These are phyloP conservation scores for Botrytis hyacinthi DNA, from an alignment of 2,329 filamentous ascomycete genomes.

Conservation along the genomic window DNA sequence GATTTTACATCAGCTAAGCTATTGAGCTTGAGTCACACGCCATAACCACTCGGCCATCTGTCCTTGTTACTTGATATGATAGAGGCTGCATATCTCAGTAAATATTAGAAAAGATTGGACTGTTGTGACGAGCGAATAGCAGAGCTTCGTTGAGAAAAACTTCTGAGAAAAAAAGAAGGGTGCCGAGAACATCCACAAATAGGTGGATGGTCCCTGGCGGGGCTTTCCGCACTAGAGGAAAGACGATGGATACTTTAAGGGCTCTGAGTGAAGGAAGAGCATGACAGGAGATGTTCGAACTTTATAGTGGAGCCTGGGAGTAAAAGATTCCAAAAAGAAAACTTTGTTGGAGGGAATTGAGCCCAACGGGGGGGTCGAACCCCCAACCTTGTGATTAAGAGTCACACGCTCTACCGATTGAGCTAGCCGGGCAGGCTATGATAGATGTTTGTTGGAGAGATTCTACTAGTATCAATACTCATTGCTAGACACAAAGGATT, in stretches of 20 bases:
- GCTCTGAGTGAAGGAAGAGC: not conserved
- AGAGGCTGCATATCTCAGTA: accelerated
- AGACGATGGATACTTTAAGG: not conserved
- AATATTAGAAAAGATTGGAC: accelerated
- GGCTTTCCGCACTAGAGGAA: conserved; percentile 1
- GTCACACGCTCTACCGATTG: conserved; percentile 39
- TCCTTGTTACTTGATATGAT: not conserved
- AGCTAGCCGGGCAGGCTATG: conserved; percentile 33
- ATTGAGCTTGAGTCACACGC: conserved; percentile 21
- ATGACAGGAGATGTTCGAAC: not conserved
- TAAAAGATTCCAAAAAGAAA: not conserved
- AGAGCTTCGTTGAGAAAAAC: not conserved
- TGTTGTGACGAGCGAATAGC: not conserved
- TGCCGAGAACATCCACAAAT: conserved; percentile 10
- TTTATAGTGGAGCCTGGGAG: not conserved
- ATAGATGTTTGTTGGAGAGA: not conserved
- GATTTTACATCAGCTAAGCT: conserved; percentile 9
- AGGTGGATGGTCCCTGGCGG: not conserved
- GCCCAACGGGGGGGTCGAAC: conserved; percentile 19
- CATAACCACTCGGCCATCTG: conserved; percentile 20
- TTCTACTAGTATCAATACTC: accelerated
- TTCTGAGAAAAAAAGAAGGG: not conserved
- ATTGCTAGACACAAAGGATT: too few species aligned
- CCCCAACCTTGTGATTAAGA: conserved; percentile 29
- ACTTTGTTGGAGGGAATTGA: not conserved